Evolutionary conservation across 129 eudicot genomes (phyloP).

Genomic region (Silybum marianum): DNA sequence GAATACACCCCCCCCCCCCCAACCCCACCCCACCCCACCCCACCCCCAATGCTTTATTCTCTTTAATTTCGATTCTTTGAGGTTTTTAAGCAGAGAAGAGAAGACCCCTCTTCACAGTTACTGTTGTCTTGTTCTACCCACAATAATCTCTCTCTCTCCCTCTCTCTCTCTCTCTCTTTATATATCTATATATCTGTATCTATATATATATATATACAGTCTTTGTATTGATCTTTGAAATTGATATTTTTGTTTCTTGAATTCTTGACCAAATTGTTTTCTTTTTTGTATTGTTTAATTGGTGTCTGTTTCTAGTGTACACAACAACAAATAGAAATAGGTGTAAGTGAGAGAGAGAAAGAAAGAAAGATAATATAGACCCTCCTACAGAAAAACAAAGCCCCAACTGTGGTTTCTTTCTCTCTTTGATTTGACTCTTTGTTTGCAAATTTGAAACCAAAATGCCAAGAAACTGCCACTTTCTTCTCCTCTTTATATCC

Average conservation of each 20-base stretch:
- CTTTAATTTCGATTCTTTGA: conserved; percentile 32
- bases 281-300: conserved; percentile 10
- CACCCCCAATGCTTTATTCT: conserved; percentile 6
- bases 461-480: conserved; percentile 56
- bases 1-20: neutral
- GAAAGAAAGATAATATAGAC: too few species aligned
- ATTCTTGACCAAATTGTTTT: conserved; percentile 15
- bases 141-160: neutral
- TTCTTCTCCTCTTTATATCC: conserved; percentile 47
- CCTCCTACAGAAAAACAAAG: conserved; percentile 22
- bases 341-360: conserved; percentile 23
- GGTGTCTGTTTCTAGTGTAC: conserved; percentile 34
- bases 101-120: conserved; percentile 7
- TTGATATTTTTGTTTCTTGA: conserved; percentile 24
- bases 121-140: neutral
- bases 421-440: conserved; percentile 47
- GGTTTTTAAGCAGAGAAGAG: conserved; percentile 26
- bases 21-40: neutral
- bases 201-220: neutral
- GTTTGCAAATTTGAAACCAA: conserved; percentile 42
- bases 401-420: conserved; percentile 29
- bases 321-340: conserved; percentile 39
- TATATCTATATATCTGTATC: neutral
- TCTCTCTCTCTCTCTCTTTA: neutral
- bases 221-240: conserved; percentile 16